These are phyloP conservation scores for Exophiala phaeomuriformis DNA, from an alignment of 2,329 filamentous ascomycete species.

Conservation along the genomic window DNA sequence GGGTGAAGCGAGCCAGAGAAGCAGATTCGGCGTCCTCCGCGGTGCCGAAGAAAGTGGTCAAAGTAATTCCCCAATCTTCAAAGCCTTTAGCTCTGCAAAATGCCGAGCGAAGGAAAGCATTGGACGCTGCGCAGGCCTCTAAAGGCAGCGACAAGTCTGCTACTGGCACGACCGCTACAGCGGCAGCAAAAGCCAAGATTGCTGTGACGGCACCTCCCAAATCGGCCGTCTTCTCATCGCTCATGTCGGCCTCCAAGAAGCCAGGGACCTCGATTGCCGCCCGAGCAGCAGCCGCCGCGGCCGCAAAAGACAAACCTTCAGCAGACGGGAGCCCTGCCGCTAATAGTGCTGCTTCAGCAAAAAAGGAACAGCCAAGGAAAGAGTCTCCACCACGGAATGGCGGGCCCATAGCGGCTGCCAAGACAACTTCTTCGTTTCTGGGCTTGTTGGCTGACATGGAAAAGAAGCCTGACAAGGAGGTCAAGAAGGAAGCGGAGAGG, in stretches of 20 bases:
- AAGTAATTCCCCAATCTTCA: conserved; percentile 26
- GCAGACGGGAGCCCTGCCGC: conserved; percentile 28
- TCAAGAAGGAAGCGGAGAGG: conserved; percentile 46
- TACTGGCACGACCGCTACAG: conserved; percentile 6
- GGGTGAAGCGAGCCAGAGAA: conserved; percentile 15
- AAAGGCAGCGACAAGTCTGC: conserved; percentile 15
- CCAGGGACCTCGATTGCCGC: conserved; percentile 46
- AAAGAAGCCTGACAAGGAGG: conserved; percentile 50
- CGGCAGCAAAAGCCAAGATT: conserved; percentile 32
- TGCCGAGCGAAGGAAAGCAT: conserved; percentile 25
- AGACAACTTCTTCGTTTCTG: conserved; percentile 43
- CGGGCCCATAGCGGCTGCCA: conserved; percentile 27
- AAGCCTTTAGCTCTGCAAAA: conserved; percentile 28
- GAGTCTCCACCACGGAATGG: conserved; percentile 28
- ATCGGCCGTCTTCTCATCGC: conserved; percentile 40
- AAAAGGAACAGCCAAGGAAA: conserved; percentile 33
- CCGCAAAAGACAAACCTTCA: conserved; percentile 29
- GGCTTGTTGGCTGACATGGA: conserved; percentile 43
- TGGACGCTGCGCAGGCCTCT: conserved; percentile 17
- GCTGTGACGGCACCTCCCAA: conserved; percentile 31
- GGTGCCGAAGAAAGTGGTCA: conserved; percentile 35
- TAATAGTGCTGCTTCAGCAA: conserved; percentile 22
- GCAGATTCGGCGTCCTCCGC: conserved; percentile 27
- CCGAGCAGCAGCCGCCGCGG: conserved; percentile 36
- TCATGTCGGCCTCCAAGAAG: conserved; percentile 44